These are phyloP conservation scores for Cladosporium sp. DNA, from an alignment of 2,329 filamentous ascomycete genomes.

Conservation along the genomic window DNA sequence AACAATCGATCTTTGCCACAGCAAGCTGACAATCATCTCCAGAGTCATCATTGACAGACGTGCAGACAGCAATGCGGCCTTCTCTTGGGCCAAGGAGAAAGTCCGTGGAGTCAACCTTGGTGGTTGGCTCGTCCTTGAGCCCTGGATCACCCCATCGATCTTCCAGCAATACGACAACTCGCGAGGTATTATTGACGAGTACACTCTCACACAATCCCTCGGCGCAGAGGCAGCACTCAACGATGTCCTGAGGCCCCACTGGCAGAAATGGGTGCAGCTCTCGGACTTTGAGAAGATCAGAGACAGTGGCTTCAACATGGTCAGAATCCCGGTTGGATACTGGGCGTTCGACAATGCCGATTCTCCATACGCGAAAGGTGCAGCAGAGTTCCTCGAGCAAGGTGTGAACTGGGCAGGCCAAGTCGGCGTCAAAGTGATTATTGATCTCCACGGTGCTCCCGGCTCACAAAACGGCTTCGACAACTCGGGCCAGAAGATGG, in stretches of 20 bases:
- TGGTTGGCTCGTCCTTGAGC: constrained; percentile 66
- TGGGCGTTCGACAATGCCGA: constrained; percentile 59
- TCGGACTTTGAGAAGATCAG: constrained; percentile 60
- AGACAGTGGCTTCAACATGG: constrained; percentile 59
- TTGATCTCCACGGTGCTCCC: constrained; percentile 68
- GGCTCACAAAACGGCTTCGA: constrained; percentile 69
- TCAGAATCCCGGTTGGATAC: constrained; percentile 61
- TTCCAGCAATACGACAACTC: constrained; percentile 48
- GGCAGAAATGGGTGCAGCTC: constrained; percentile 53
- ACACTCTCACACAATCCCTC: constrained; percentile 49
- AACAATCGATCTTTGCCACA: not conserved
- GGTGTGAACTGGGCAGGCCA: constrained; percentile 60
- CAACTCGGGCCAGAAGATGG: constrained; percentile 57
- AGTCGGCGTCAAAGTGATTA: constrained; percentile 59
- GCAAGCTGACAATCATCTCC: not conserved
- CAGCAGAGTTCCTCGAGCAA: constrained; percentile 56
- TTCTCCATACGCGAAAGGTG: constrained; percentile 53
- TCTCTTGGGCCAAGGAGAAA: constrained; percentile 43
- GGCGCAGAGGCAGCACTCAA: constrained; percentile 49
- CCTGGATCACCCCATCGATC: constrained; percentile 65
- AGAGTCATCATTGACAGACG: not conserved
- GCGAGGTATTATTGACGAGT: constrained; percentile 52
- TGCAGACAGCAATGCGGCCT: not conserved
- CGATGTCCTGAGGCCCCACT: constrained; percentile 51
- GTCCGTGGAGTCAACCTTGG: constrained; percentile 66